Evolutionary conservation across 2,329 filamentous ascomycete species (phyloP).

Genomic region (Dactylellina haptotyla): DNA sequence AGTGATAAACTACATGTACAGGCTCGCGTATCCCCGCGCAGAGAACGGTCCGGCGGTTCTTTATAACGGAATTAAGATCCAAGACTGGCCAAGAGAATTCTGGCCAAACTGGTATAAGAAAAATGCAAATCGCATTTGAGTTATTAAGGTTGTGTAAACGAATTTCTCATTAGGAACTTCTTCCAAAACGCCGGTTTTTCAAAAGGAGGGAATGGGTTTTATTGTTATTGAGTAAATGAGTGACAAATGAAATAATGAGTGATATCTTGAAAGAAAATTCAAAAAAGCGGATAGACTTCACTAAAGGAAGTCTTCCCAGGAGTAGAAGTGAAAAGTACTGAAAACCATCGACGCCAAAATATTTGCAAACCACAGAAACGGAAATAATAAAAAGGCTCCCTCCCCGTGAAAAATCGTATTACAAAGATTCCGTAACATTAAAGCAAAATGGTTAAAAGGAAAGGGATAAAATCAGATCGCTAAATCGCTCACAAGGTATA

Average conservation of each 20-base stretch:
- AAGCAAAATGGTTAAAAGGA: slow-evolving; percentile 7
- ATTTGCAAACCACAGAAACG: slow-evolving; percentile 10
- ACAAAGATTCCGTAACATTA: slow-evolving; percentile 11
- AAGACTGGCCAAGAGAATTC: too few relatives aligned
- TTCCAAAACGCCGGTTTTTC: not conserved
- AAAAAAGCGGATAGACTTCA: slow-evolving; percentile 15
- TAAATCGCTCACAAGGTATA: slow-evolving; percentile 52
- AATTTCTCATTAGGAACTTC: not conserved
- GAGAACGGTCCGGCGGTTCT: too few relatives aligned
- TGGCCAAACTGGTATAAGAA: too few relatives aligned
- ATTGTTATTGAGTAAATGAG: slow-evolving; percentile 33
- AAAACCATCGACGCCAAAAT: slow-evolving; percentile 40
- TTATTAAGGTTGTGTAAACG: too few relatives aligned
- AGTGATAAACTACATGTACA: too few relatives aligned
- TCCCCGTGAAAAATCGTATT: slow-evolving; percentile 36
- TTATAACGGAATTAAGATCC: too few relatives aligned
- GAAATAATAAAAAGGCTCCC: slow-evolving; percentile 6
- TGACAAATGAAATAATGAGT: slow-evolving; percentile 20
- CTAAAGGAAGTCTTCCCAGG: slow-evolving; percentile 11
- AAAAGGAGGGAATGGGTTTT: slow-evolving; percentile 45
- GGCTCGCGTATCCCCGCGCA: too few relatives aligned
- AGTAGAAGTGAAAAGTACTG: slow-evolving; percentile 12
- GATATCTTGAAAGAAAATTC: slow-evolving; percentile 3
- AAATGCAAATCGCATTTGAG: not conserved
- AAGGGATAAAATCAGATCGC: slow-evolving; percentile 36